Evolutionary conservation across 2,329 filamentous ascomycete species (phyloP), one percentile per base, ranked within the genome.

Genomic region (Chrysosporium queenslandicum): DNA sequence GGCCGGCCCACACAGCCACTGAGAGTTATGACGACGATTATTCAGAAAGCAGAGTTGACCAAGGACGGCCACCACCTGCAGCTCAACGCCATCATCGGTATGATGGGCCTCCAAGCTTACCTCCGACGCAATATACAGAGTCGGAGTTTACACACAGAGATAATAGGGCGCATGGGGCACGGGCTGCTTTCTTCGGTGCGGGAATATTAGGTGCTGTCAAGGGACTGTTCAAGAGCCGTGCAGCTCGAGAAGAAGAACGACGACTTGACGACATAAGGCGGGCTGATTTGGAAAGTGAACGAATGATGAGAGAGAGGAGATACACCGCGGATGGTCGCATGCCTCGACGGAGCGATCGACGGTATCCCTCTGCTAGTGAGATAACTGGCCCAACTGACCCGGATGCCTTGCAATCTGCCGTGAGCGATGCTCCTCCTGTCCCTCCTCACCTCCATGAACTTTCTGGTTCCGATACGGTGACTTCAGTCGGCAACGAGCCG

Each of bases 141-240:
- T 68, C 64, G 21, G 73, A 69, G 51, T 60, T 63, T 32, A 69
- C 70, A 1, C 65, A 68, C 6, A 69, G 74, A 52, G 68, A 71
- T 50, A 64, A 61, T 60, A 51, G 70, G 50, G 67, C 71, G 11
- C 75, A 77, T 56, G 74, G 74, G 0, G 67, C 75, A n/a, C 76
- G 74, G 20, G 80, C 83, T 46, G 81, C 78, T 7, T 74, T 82
- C 1, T 67, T 87, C 23, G 84, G 84, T 1, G 71, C 85, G 30
- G 85, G 84, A 7, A 86, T 83, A 72, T 70, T 89, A 45, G 78
- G 79, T 5, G 69, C 71, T 3, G 50, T 75, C 29, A 68, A 68
- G 40, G 83, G 78, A 69, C 79, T 80, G 64, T 75, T 85, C 65
- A 79, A 77, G 58, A 75, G 81, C 66, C 69, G 80, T 59, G 73